These are phyloP conservation scores for Sphenostylis stenocarpa DNA, from an alignment of 306 rosid species.

Conservation along the genomic window DNA sequence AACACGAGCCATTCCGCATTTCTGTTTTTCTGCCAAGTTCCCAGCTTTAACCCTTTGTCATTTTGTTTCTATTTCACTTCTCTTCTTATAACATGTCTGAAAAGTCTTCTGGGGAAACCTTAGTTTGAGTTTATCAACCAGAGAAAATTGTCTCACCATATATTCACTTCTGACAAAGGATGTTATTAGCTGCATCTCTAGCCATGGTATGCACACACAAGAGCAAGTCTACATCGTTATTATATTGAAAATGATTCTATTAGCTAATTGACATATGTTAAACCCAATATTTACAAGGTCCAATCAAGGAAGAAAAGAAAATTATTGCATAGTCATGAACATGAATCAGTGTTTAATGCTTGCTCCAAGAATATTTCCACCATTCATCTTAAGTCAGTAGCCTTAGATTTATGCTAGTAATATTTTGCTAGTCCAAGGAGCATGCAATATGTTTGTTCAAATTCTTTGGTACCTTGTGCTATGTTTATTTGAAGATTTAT, in stretches of 20 bases:
- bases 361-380: neutral
- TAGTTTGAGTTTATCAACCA: conserved; percentile 1
- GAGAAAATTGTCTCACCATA: neutral
- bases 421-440: neutral
- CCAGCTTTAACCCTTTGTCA: neutral
- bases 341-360: neutral
- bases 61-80: no score
- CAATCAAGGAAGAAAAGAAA: neutral
- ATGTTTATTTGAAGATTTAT: neutral
- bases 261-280: neutral
- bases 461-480: neutral
- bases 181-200: neutral
- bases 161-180: neutral
- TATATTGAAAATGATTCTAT: neutral
- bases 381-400: neutral
- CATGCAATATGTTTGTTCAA: neutral
- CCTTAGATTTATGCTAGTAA: neutral
- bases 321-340: neutral
- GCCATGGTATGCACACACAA: neutral
- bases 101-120: neutral
- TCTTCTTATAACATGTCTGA: neutral
- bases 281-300: neutral
- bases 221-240: neutral
- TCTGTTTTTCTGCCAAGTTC: neutral
- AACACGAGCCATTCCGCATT: no score